Conservation (phyloP, 1,139 yeast genomes). For the Geotrichum citri-aurantii region DNA sequence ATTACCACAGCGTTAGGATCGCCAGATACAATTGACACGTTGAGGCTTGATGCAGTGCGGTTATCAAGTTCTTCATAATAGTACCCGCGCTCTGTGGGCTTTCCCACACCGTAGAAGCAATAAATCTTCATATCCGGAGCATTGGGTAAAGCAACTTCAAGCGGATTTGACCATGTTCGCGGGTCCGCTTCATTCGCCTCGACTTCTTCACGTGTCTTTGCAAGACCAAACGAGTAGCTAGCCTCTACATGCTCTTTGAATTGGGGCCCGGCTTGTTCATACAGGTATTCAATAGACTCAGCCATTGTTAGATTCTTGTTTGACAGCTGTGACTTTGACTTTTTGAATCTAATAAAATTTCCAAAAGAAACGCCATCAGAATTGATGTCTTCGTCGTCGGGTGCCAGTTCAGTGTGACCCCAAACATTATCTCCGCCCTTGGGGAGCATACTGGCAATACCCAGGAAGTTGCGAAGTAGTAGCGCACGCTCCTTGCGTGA, state of each 20-base stretch:
- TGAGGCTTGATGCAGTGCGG: slow-evolving; percentile 45
- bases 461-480: slow-evolving; percentile 82
- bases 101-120: slow-evolving; percentile 92
- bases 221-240: slow-evolving; percentile 76
- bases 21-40: slow-evolving; percentile 58
- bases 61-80: slow-evolving; percentile 63
- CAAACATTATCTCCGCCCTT: slow-evolving; percentile 88
- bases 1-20: slow-evolving; percentile 62
- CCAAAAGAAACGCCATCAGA: slow-evolving; percentile 53
- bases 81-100: slow-evolving; percentile 91
- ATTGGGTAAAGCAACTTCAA: slow-evolving; percentile 82
- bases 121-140: slow-evolving; percentile 89
- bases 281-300: slow-evolving; percentile 59
- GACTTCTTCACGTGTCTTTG: slow-evolving; percentile 55
- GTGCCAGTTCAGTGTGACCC: slow-evolving; percentile 54
- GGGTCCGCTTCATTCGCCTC: slow-evolving; percentile 58
- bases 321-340: slow-evolving; percentile 41
- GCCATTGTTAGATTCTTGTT: slow-evolving; percentile 56
- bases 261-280: slow-evolving; percentile 70
- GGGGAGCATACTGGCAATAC: slow-evolving; percentile 91
- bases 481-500: slow-evolving; percentile 84
- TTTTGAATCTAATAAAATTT: slow-evolving; percentile 62
- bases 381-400: slow-evolving; percentile 46
- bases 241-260: slow-evolving; percentile 55
- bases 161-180: slow-evolving; percentile 84